phyloP scores from a whole-genome alignment of 225 moss, liverwort and hornwort species.

The Anthoceros angustus region DNA sequence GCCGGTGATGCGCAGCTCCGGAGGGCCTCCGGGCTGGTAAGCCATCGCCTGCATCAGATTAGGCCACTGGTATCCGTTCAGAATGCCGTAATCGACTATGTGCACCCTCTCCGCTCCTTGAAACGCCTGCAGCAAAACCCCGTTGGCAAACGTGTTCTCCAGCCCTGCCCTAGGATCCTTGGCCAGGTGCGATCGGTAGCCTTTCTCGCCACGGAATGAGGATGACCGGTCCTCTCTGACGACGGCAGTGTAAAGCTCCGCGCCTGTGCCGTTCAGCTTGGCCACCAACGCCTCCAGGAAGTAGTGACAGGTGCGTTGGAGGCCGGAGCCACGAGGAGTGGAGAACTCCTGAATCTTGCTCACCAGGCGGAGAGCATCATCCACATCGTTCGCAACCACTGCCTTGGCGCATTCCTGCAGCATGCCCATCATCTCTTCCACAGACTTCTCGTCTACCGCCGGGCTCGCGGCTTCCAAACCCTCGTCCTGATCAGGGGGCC shows the following conservation, averaged over 20 bases:
- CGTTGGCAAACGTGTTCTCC: neutral
- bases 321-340: neutral
- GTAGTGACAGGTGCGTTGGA: neutral
- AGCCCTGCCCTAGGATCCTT: no score
- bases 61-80: constrained; percentile 2
- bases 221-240: neutral
- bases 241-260: neutral
- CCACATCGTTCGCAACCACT: neutral
- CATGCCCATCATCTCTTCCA: neutral
- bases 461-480: neutral
- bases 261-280: neutral
- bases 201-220: no score
- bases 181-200: no score
- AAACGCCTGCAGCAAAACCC: neutral
- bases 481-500: neutral
- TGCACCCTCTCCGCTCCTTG: constrained; percentile 5
- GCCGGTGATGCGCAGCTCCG: constrained; percentile 6
- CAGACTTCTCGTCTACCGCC: neutral
- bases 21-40: constrained; percentile 4
- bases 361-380: neutral
- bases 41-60: neutral
- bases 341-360: neutral
- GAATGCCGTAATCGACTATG: constrained; percentile 6
- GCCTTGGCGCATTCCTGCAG: constrained; percentile 5
- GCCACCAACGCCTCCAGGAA: neutral